A percentile compares a stretch with the other conserved stretches of the same genome.
phyloP scores from a whole-genome alignment of 495 filamentous ascomycete species.

The Neurospora sp. region DNA sequence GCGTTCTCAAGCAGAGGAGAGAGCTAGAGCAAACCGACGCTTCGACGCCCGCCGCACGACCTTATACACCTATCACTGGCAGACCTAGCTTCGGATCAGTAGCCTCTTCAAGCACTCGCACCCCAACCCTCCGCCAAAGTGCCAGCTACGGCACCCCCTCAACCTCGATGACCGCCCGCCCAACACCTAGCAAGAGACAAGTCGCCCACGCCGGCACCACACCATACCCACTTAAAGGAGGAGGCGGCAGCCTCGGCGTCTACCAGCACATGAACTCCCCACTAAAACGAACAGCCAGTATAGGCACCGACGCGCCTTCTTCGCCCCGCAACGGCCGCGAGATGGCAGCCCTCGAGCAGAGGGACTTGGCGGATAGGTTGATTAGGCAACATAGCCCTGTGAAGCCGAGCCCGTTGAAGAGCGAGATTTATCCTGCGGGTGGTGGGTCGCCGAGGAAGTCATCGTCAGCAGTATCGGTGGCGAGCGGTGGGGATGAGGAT shows the following conservation, averaged over 20 bases:
- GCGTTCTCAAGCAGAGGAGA: constrained; percentile 3
- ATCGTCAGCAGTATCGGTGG: neutral
- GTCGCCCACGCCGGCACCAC: constrained; percentile 5
- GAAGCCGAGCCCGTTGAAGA: constrained; percentile 6
- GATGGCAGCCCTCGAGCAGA: constrained; percentile 43
- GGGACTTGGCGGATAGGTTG: constrained; percentile 20
- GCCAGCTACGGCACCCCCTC: constrained; percentile 5
- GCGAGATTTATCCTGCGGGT: neutral
- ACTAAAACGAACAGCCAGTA: constrained; percentile 42
- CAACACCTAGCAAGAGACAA: neutral
- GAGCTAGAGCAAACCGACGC: neutral
- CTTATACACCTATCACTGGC: neutral
- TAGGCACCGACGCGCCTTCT: constrained; percentile 22
- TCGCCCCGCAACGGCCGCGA: constrained; percentile 43
- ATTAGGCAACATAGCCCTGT: constrained; percentile 18
- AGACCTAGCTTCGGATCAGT: constrained; percentile 11
- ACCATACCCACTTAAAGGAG: neutral
- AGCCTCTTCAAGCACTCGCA: constrained; percentile 13
- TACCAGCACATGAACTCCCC: constrained; percentile 75
- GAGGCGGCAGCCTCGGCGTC: constrained; percentile 69
- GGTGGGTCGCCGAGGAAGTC: neutral
- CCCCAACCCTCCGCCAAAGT: constrained; percentile 1
- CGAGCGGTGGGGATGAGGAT: neutral
- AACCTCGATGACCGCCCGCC: neutral
- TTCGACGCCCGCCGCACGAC: neutral